Conservation (phyloP, 2,329 filamentous ascomycete genomes). For the Fusarium siculi region DNA sequence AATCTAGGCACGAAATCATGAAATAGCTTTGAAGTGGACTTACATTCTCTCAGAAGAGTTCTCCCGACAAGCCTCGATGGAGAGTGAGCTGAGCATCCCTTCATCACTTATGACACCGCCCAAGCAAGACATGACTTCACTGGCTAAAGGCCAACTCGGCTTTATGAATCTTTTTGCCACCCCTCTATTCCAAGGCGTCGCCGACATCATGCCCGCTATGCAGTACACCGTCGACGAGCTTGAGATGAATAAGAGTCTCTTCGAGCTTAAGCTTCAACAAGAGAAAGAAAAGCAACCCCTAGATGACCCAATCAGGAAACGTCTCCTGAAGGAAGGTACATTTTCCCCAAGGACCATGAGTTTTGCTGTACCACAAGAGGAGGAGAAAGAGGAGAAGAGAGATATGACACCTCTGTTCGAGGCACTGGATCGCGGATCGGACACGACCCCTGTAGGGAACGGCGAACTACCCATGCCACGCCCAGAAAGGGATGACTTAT, state of each 20-base stretch:
- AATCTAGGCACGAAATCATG: conserved; percentile 81
- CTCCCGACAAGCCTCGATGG: conserved; percentile 91
- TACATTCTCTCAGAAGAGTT: conserved; percentile 96
- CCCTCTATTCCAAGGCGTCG: conserved; percentile 88
- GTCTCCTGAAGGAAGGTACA: conserved; percentile 53
- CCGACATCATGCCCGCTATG: conserved; percentile 87
- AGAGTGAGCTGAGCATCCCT: conserved; percentile 84
- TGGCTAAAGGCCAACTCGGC: conserved; percentile 88
- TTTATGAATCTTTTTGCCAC: conserved; percentile 98
- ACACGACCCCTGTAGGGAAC: conserved; percentile 35
- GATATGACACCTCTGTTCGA: conserved; percentile 29
- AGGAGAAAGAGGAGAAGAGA: conserved; percentile 42
- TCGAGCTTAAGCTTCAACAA: conserved; percentile 73
- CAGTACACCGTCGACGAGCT: conserved; percentile 86
- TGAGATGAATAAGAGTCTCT: conserved; percentile 77
- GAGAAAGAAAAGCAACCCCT: conserved; percentile 63
- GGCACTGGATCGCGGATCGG: conserved; percentile 29
- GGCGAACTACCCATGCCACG: conserved; percentile 38
- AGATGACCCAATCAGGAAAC: conserved; percentile 53
- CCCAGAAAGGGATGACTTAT: conserved; percentile 42
- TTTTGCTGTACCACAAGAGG: conserved; percentile 48
- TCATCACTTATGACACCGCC: conserved; percentile 89
- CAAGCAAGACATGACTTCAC: conserved; percentile 82
- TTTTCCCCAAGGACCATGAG: conserved; percentile 59
- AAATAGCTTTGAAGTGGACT: conserved; percentile 88